A percentile compares a stretch with the other conserved stretches of the same genome.
Conservation (phyloP, 768 basidiomycete species). For the Holtermannia corniformis region DNA sequence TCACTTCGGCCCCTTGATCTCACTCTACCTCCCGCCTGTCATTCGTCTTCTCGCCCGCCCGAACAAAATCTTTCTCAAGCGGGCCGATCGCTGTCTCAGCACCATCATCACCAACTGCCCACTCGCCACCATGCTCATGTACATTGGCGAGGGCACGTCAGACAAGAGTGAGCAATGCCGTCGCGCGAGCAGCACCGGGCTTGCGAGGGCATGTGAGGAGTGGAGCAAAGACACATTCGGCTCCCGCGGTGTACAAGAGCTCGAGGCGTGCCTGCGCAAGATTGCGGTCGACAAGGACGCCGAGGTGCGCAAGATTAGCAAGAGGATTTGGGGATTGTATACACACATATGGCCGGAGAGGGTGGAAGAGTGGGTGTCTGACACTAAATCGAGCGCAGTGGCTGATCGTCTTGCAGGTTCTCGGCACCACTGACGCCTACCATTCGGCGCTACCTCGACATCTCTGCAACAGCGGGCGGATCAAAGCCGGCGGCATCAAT, state of each 20-base stretch:
- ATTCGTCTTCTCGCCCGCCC: conserved; percentile 42
- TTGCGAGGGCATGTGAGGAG: conserved; percentile 27
- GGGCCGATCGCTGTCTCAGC: conserved; percentile 39
- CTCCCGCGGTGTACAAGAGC: conserved; percentile 24
- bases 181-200: conserved; percentile 21
- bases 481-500: conserved; percentile 8
- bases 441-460: conserved; percentile 41
- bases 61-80: conserved; percentile 44
- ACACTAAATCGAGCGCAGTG: background rate
- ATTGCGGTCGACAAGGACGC: conserved; percentile 43
- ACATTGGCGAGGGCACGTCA: conserved; percentile 33
- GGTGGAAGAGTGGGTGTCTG: conserved; percentile 35
- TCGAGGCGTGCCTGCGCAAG: conserved; percentile 41
- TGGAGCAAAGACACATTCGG: conserved; percentile 33
- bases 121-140: conserved; percentile 33
- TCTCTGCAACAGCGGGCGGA: conserved; percentile 17
- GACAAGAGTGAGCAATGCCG: conserved; percentile 39
- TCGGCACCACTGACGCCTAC: conserved; percentile 43
- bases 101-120: conserved; percentile 42
- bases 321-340: conserved; percentile 41
- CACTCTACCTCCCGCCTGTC: conserved; percentile 41
- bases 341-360: conserved; percentile 38
- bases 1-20: conserved; percentile 40
- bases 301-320: conserved; percentile 40
- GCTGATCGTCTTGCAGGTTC: conserved; percentile 29